phyloP scores from a whole-genome alignment of 2,329 filamentous ascomycete genomes.

The Spiromastix sp. region DNA sequence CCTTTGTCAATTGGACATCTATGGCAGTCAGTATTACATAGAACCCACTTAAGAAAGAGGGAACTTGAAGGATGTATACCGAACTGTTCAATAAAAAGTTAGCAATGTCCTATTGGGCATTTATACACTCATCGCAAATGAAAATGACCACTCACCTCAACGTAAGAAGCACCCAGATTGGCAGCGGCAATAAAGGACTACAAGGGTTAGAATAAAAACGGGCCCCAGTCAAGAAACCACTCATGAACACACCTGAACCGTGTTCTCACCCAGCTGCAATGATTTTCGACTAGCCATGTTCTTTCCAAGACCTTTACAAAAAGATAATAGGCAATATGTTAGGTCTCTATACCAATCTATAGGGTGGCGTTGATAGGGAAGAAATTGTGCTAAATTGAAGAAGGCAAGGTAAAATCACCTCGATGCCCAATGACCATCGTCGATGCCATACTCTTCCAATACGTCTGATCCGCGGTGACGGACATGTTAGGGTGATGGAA shows the following conservation, averaged over 20 bases:
- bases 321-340: slow-evolving; percentile 1
- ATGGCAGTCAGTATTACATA: slow-evolving; percentile 38
- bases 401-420: slow-evolving; percentile 23
- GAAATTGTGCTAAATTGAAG: too few species aligned
- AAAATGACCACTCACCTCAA: slow-evolving; percentile 42
- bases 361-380: too few species aligned
- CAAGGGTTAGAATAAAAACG: slow-evolving; percentile 9
- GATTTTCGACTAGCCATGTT: slow-evolving; percentile 76
- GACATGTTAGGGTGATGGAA: slow-evolving; percentile 92
- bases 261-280: slow-evolving; percentile 92
- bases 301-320: slow-evolving; percentile 64
- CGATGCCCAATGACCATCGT: slow-evolving; percentile 72
- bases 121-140: too few species aligned
- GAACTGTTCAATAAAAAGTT: slow-evolving; percentile 7
- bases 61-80: slow-evolving; percentile 6
- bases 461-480: slow-evolving; percentile 80
- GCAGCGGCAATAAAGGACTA: slow-evolving; percentile 90
- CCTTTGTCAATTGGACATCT: slow-evolving; percentile 97
- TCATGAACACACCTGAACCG: slow-evolving; percentile 46
- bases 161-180: slow-evolving; percentile 70
- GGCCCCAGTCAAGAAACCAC: not conserved
- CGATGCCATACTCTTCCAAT: slow-evolving; percentile 86
- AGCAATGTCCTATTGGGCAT: too few species aligned
- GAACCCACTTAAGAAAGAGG: not conserved
- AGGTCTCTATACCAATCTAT: too few species aligned